Base-by-base conservation (phyloP, 352 stramenopile genomes). In the Thalassiosira ordinaria region DNA sequence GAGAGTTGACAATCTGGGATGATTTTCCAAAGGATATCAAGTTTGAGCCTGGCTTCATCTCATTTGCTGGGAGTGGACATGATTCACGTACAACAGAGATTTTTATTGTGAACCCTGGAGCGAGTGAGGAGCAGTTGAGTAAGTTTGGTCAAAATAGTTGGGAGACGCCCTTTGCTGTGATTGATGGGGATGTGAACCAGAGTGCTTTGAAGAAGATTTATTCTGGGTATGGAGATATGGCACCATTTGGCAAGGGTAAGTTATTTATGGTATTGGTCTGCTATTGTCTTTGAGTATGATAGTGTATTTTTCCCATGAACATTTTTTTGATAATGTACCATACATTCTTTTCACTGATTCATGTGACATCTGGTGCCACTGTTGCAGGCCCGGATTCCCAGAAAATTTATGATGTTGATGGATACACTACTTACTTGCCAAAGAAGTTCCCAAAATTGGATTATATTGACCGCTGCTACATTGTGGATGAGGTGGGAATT, bases 51-150 rank as follows among this genome's bases (percentile, higher is more conserved):
- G 85, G 85, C 27, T 74, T 29, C 20, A 73, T 91, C 13, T 75
- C 74, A 16, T 91, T 78, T 72, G 86, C 80, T 46, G 86, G 83
- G 0, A 84, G 29, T 62, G 86, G 82, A 4, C 55, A 41, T 14
- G 53, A 91, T 35, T 78, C 53, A 20, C 53, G 82, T 20, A 78
- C 75, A 9, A 86, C 68, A 16, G 82, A 91, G 64, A 33, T 91
- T 11, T 91, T 91, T 46, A 71, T 91, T 46, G 82, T 90, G 2
- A 87, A 87, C 70, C 82, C 85, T 0, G 80, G 72, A 22, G 51
- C 55, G 20, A 56, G 46, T 18, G 29, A 87, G 22, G 0, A 63
- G 0, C 75, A 89, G 37, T 70, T 91, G 20, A 18, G 80, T 27
- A 24, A 66, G 22, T 91, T 91, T 61, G 85, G 82, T 0, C 14